A percentile compares a stretch with the other conserved stretches of the same genome.
Evolutionary conservation across 495 filamentous ascomycete genomes (phyloP).

Genomic region (Penicillium diatomitis): DNA sequence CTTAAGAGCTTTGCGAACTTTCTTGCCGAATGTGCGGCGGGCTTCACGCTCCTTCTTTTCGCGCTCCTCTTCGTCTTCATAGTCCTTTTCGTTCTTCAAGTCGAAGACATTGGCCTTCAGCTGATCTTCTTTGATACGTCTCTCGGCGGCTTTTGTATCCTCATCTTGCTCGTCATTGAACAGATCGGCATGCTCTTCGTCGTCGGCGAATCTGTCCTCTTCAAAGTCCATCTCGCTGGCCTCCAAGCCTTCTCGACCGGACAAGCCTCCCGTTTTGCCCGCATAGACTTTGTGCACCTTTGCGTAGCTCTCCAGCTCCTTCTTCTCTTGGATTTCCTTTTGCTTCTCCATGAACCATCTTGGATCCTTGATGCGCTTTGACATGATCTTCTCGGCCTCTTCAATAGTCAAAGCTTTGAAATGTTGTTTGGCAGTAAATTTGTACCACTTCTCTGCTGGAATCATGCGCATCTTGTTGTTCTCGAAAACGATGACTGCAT

Average conservation of each 20-base stretch:
- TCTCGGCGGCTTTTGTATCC: conserved; percentile 77
- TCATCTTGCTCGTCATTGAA: conserved; percentile 73
- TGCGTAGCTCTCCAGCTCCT: conserved; percentile 42
- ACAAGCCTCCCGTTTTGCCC: conserved; percentile 27
- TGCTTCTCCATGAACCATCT: conserved; percentile 70
- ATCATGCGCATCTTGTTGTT: conserved; percentile 66
- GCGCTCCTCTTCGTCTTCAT: conserved; percentile 67
- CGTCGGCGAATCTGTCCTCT: conserved; percentile 68
- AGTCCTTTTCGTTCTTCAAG: conserved; percentile 74
- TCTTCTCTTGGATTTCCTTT: conserved; percentile 37
- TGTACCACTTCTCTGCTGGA: conserved; percentile 91
- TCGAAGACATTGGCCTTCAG: conserved; percentile 80
- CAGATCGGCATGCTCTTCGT: conserved; percentile 75
- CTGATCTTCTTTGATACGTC: conserved; percentile 79
- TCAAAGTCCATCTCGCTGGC: conserved; percentile 53
- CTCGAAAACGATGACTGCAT: conserved; percentile 66
- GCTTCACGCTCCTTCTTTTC: conserved; percentile 59
- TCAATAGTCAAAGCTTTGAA: conserved; percentile 76
- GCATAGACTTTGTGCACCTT: conserved; percentile 37
- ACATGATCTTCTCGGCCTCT: conserved; percentile 75
- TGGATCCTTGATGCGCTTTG: conserved; percentile 59
- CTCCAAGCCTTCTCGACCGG: conserved; percentile 43
- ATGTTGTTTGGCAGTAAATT: conserved; percentile 72
- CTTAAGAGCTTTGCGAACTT: conserved; percentile 65
- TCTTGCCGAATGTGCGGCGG: conserved; percentile 60